Percentiles rank a stretch among this genome's conserved stretches.
Conservation (phyloP, 2,329 filamentous ascomycete genomes). For the Xylaria sp. region DNA sequence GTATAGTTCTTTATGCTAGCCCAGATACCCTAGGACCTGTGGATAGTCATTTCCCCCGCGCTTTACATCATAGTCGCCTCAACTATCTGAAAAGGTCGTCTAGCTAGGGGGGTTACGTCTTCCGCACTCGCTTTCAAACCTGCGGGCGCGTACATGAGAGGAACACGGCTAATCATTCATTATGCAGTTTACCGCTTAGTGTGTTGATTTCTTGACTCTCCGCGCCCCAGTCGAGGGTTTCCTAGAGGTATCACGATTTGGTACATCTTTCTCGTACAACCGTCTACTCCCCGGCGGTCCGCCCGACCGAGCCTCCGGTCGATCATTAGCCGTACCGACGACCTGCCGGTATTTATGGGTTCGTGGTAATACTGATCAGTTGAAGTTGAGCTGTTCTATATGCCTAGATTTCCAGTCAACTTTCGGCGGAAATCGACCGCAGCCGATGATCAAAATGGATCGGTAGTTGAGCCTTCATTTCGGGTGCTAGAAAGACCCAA, state of each 20-base stretch:
- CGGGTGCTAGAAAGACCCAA: constrained; percentile 67
- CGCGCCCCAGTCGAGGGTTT: constrained; percentile 14
- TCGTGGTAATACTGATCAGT: constrained; percentile 37
- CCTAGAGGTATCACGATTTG: constrained; percentile 27
- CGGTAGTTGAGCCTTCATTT: constrained; percentile 63
- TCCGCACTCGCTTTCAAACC: constrained; percentile 36
- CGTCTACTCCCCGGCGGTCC: constrained; percentile 18
- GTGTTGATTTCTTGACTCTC: constrained; percentile 37
- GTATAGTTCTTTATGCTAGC: constrained; percentile 11
- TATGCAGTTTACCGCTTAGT: constrained; percentile 52
- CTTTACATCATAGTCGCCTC: constrained; percentile 23
- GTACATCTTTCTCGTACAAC: constrained; percentile 24
- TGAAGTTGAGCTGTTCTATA: constrained; percentile 55
- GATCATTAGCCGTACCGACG: constrained; percentile 28
- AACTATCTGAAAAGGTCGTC: not conserved
- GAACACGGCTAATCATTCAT: constrained; percentile 49
- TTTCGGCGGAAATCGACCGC: constrained; percentile 71
- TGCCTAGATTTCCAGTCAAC: constrained; percentile 70
- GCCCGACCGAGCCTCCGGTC: constrained; percentile 28
- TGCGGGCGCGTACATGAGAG: constrained; percentile 45
- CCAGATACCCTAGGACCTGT: constrained; percentile 1
- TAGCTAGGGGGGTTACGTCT: constrained; percentile 14
- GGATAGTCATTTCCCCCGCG: not conserved
- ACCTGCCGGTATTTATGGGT: constrained; percentile 43
- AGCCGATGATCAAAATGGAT: constrained; percentile 63